Percentiles rank a stretch among this genome's conserved stretches.
These are phyloP conservation scores for Chaetomium sp. DNA, from an alignment of 2,329 filamentous ascomycete genomes.

Conservation along the genomic window DNA sequence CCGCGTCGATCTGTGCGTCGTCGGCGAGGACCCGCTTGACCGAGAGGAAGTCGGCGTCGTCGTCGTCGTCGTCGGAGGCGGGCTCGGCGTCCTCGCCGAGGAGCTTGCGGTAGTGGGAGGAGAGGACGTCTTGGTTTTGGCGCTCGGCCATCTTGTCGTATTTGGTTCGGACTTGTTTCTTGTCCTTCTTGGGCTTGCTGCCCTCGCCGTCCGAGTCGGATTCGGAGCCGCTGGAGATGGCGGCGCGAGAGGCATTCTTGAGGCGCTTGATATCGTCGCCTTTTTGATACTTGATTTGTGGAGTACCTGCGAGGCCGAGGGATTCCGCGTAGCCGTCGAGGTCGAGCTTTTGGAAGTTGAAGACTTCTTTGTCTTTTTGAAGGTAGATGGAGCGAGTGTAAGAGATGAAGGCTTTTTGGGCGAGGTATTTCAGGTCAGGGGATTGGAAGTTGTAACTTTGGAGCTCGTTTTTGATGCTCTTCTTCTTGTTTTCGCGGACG, in stretches of 20 bases:
- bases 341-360: constrained; percentile 79
- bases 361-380: constrained; percentile 89
- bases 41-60: constrained; percentile 72
- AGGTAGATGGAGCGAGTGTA: constrained; percentile 84
- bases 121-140: constrained; percentile 91
- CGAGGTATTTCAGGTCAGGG: constrained; percentile 89
- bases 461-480: constrained; percentile 78
- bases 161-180: constrained; percentile 81
- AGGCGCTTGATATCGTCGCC: constrained; percentile 82
- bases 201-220: constrained; percentile 52
- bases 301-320: constrained; percentile 85
- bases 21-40: constrained; percentile 86
- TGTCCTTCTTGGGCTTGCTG: constrained; percentile 60
- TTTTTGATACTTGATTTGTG: constrained; percentile 90
- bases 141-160: constrained; percentile 98
- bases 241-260: constrained; percentile 80
- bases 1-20: constrained; percentile 59
- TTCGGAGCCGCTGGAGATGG: constrained; percentile 66
- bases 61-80: constrained; percentile 69
- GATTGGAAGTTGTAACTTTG: constrained; percentile 97
- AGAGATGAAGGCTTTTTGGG: constrained; percentile 92
- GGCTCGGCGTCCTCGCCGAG: constrained; percentile 52
- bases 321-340: constrained; percentile 84
- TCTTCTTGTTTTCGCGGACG: constrained; percentile 85
- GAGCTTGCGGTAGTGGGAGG: constrained; percentile 90